Evolutionary conservation across 2,329 filamentous ascomycete genomes (phyloP), one percentile per base, ranked within the genome.

Genomic region (Talaromyces sp.): DNA sequence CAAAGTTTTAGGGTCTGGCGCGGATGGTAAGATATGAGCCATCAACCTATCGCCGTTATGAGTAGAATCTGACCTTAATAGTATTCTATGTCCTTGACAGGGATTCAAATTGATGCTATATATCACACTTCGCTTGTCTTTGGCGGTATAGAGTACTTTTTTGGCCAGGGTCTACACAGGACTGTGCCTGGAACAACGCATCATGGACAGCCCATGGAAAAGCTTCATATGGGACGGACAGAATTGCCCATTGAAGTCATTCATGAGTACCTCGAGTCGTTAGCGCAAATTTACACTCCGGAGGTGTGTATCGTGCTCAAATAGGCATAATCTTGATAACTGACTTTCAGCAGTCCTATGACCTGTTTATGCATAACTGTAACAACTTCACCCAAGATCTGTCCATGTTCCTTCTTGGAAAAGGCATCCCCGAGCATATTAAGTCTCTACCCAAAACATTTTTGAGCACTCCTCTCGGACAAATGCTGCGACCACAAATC

Each of bases 351-450:
- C 67, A 92, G 85, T 90, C 91, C 0, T 98, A 98, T 71, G 92
- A 97, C 72, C 80, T 97, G 5, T 96, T 91, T 79, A 69, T 85
- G 31, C 92, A 97, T 76, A 99, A 99, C 73, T 98, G 93, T 80
- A 99, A 98, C 79, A 97, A 97, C 76, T 99, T 98, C 76, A 91
- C 90, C 3, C 93, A 98, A 71, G 92, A 96, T 65, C 88, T 98
- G 67, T 82, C 91, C 66, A 95, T 91, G 75, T 98, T 98, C 66
- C 81, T 98, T 0, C 81, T 97, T 0, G 93, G 95, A 23, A 90
- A 88, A 68, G 90, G 91, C 2, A 98, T 98, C 64, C 95, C 95
- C 0, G 84, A 88, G 1, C 88, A 96, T 69, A 98, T 99, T 67
- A 84, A 86, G 33, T 91, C 88, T 67, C 87, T 98, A 72, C 93